phyloP scores from a whole-genome alignment of 2,329 filamentous ascomycete genomes.

The Podosphaera aphanis region DNA sequence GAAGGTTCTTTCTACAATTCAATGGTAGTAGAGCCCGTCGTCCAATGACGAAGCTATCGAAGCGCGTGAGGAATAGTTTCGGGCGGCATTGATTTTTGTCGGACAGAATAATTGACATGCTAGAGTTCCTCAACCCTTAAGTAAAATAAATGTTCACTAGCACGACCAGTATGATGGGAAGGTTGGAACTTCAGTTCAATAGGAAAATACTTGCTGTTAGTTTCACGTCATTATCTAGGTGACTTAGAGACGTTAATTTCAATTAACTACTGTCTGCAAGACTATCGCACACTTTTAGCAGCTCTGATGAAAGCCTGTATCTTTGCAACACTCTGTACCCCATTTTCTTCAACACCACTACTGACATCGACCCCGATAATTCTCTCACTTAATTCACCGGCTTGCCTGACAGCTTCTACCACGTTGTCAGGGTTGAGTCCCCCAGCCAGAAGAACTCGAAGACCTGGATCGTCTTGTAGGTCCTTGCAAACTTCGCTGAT shows the following conservation, averaged over 20 bases:
- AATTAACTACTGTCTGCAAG: slow-evolving; percentile 23
- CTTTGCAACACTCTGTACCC: slow-evolving; percentile 56
- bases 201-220: neutral
- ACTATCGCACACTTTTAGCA: slow-evolving; percentile 28
- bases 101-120: no score
- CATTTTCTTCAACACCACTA: slow-evolving; percentile 73
- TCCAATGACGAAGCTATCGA: no score
- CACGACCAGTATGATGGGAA: no score
- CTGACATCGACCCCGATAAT: slow-evolving; percentile 79
- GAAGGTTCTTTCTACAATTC: no score
- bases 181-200: no score
- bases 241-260: neutral
- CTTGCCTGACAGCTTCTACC: slow-evolving; percentile 32
- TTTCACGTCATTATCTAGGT: neutral
- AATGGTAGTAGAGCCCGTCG: no score
- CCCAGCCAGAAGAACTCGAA: slow-evolving; percentile 63
- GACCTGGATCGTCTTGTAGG: slow-evolving; percentile 41
- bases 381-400: slow-evolving; percentile 35
- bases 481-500: slow-evolving; percentile 41
- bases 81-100: no score
- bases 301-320: slow-evolving; percentile 60
- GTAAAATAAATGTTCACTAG: no score
- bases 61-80: no score
- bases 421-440: slow-evolving; percentile 69
- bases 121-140: no score